Conservation (phyloP, 305 asterid genomes). For the Ilex paraguariensis region DNA sequence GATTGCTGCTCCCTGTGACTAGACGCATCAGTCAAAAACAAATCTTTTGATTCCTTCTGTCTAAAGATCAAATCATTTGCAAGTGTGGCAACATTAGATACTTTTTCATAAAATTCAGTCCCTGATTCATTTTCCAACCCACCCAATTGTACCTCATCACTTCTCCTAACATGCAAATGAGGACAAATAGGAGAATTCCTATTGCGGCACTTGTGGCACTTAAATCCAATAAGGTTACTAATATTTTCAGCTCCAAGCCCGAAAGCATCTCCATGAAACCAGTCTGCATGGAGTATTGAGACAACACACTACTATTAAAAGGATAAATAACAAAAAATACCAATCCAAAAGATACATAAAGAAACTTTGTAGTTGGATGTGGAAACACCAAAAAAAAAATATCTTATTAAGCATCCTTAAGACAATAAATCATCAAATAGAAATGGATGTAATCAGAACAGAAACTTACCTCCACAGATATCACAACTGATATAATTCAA, state of each 20-base stretch:
- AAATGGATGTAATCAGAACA: conserved; percentile 1
- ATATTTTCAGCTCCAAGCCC: conserved; percentile 54
- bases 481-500: conserved; percentile 74
- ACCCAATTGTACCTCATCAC: conserved; percentile 24
- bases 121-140: conserved; percentile 18
- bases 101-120: conserved; percentile 27
- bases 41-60: conserved; percentile 23
- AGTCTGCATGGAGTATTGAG: conserved; percentile 47
- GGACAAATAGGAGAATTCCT: conserved; percentile 65
- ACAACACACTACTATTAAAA: conserved; percentile 9
- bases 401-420: conserved; percentile 9
- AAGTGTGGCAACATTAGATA: conserved; percentile 22
- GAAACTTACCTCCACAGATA: conserved; percentile 73
- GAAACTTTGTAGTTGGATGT: too few species aligned
- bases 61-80: conserved; percentile 20
- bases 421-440: not conserved
- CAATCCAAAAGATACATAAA: too few species aligned
- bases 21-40: conserved; percentile 17
- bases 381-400: too few species aligned
- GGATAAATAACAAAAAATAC: too few species aligned
- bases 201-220: conserved; percentile 67
- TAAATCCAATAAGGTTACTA: conserved; percentile 65
- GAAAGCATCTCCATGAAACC: conserved; percentile 92
- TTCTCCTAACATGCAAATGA: conserved; percentile 36
- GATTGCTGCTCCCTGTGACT: conserved; percentile 29